phyloP scores from a whole-genome alignment of 352 stramenopile species.

The Globisporangium apiculatum region DNA sequence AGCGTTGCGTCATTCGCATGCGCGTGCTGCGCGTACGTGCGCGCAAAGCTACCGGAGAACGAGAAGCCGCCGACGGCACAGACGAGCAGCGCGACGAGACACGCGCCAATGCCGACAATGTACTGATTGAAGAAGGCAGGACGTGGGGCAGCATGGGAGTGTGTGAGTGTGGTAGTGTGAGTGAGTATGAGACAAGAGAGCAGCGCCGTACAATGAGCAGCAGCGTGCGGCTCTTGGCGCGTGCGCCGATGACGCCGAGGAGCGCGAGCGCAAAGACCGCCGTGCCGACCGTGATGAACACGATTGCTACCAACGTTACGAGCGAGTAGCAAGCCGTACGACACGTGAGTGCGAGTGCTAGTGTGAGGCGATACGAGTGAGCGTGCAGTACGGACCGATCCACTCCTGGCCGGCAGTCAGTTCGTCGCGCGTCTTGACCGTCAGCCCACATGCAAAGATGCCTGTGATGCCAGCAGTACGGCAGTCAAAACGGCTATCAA shows the following conservation, averaged over 20 bases:
- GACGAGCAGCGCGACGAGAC: constrained; percentile 51
- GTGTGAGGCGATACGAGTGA: too few species aligned
- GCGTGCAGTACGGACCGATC: constrained; percentile 38
- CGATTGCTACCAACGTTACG: constrained; percentile 25
- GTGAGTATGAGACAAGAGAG: not conserved
- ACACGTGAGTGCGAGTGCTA: not conserved
- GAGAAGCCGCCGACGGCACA: constrained; percentile 61
- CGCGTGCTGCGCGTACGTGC: constrained; percentile 38
- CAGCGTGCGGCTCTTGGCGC: constrained; percentile 66
- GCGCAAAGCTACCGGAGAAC: constrained; percentile 49
- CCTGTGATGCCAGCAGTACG: constrained; percentile 9
- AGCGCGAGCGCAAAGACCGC: constrained; percentile 55
- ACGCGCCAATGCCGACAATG: constrained; percentile 53
- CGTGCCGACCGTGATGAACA: constrained; percentile 70
- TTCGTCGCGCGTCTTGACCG: constrained; percentile 51
- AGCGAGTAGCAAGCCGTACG: not conserved
- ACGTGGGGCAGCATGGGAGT: not conserved
- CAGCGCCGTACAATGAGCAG: constrained; percentile 59
- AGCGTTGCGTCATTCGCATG: constrained; percentile 24
- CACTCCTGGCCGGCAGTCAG: constrained; percentile 65
- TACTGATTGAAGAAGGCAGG: constrained; percentile 31
- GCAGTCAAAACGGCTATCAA: not conserved
- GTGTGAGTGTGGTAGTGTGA: not conserved
- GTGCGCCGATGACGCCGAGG: constrained; percentile 58
- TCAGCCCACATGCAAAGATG: constrained; percentile 49